Base-by-base conservation (phyloP, 495 filamentous ascomycete species). In the Penicillium diatomitis region DNA sequence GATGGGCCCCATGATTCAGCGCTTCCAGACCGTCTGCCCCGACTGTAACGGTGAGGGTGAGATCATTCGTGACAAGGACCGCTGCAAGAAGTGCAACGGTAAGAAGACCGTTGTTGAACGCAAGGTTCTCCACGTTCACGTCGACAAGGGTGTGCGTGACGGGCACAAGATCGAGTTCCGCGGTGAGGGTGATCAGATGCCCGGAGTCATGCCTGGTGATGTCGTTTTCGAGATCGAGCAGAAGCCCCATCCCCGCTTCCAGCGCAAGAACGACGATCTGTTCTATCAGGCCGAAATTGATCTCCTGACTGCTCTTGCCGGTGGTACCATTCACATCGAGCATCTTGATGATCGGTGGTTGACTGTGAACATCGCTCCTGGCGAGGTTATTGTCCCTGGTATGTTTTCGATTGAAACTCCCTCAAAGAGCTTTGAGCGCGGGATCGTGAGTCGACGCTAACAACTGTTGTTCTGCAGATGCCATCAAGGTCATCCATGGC, bases 1-100 rank as follows among this genome's bases (percentile, higher is more conserved):
- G 76, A 97, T 97, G 90, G 92, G 94, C 44, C 92, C 92, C 45
- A 99, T 99, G 92, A 97, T 97, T 62, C 94, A 97, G 72, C 87
- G 92, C 44, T 97, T 97, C 81, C 94, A 97, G 79, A 97, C 94
- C 12, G 89, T 96, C 52, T 99, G 92, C 81, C 87, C 90, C 32
- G 92, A 99, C 69, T 99, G 92, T 65, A 88, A 90, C 50, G 92
- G 92, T 51, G 94, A 97, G 67, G 90, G 94, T 42, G 94, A 99
- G 73, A 89, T 85, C 48, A 88, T 99, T 63, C 86, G 86, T 54
- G 92, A 97, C 44, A 90, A 90, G 75, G 94, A 97, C 68, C 81
- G 85, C 63, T 99, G 92, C 82, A 96, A 95, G 81, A 69, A 73
- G 50, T 99, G 92, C 71, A 80, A 74, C 49, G 92, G 90, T 65